These are phyloP conservation scores for Globisporangium ultimum DNA, from an alignment of 352 stramenopile species.

Conservation along the genomic window DNA sequence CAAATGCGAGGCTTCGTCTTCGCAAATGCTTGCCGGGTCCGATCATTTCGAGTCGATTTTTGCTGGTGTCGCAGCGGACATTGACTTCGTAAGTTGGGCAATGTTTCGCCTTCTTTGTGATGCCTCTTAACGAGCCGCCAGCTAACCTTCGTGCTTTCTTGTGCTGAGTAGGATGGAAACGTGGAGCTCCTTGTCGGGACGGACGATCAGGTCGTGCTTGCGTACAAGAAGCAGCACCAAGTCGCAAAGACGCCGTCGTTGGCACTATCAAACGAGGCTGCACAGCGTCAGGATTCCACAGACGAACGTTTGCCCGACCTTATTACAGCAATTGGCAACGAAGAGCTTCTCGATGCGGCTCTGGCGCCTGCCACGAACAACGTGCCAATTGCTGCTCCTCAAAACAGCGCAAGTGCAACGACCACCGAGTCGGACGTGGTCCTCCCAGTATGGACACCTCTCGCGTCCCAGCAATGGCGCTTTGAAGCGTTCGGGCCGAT, in stretches of 20 bases:
- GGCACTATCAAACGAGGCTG: too few relatives aligned
- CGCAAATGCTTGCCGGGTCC: conserved; percentile 32
- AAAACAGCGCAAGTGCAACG: background rate
- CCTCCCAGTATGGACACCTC: conserved; percentile 24
- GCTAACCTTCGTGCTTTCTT: background rate
- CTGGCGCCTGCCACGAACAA: too few relatives aligned
- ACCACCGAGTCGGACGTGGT: background rate
- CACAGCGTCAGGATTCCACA: too few relatives aligned
- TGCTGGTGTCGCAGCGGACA: conserved; percentile 39
- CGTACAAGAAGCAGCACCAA: conserved; percentile 36
- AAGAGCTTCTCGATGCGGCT: too few relatives aligned
- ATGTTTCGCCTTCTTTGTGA: background rate
- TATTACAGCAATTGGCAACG: too few relatives aligned
- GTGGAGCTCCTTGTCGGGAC: conserved; percentile 61
- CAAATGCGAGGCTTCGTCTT: conserved; percentile 4
- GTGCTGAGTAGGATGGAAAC: conserved; percentile 40
- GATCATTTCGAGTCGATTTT: conserved; percentile 70
- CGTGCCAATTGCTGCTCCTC: too few relatives aligned
- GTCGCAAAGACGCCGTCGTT: too few relatives aligned
- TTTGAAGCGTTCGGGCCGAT: conserved; percentile 61
- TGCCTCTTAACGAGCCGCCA: background rate
- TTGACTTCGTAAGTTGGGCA: conserved; percentile 43
- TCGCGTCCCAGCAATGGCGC: conserved; percentile 30
- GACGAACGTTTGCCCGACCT: too few relatives aligned
- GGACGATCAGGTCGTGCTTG: conserved; percentile 49